Percentiles rank a stretch among this genome's conserved stretches.
phyloP scores from a whole-genome alignment of 2,329 filamentous ascomycete genomes.

The Alternaria gansuensis region DNA sequence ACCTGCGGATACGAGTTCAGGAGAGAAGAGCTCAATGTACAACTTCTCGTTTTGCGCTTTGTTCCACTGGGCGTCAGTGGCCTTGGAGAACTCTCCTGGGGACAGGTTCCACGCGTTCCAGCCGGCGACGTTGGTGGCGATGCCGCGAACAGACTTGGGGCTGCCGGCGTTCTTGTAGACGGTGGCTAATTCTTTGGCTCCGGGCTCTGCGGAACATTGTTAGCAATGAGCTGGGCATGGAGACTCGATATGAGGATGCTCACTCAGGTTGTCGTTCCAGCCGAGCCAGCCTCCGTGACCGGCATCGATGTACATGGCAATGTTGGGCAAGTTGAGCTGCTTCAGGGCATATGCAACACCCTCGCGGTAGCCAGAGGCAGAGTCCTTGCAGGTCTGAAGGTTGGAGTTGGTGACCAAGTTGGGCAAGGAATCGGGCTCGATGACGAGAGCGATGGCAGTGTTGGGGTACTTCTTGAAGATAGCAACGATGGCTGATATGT shows the following conservation, averaged over 20 bases:
- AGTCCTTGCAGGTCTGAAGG: constrained; percentile 64
- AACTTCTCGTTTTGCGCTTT: constrained; percentile 63
- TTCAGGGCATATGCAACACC: constrained; percentile 67
- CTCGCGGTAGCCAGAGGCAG: constrained; percentile 65
- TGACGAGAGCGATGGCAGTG: constrained; percentile 52
- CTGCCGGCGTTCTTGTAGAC: constrained; percentile 60
- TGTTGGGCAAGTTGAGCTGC: constrained; percentile 68
- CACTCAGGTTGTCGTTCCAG: constrained; percentile 67
- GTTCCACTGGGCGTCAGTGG: constrained; percentile 49
- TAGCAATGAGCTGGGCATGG: not conserved
- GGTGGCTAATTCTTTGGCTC: constrained; percentile 60
- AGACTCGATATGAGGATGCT: constrained; percentile 14
- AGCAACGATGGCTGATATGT: constrained; percentile 57
- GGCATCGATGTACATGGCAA: constrained; percentile 71
- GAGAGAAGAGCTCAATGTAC: constrained; percentile 62
- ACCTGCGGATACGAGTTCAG: constrained; percentile 58
- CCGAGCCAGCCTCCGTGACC: constrained; percentile 73
- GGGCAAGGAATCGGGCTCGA: constrained; percentile 70
- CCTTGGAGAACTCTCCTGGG: constrained; percentile 51
- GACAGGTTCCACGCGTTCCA: constrained; percentile 64
- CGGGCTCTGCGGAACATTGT: constrained; percentile 50
- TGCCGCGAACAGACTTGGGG: constrained; percentile 61
- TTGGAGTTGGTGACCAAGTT: constrained; percentile 70
- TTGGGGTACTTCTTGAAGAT: constrained; percentile 65
- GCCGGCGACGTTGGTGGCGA: constrained; percentile 67